Evolutionary conservation across 495 filamentous ascomycete genomes (phyloP).

Genomic region (Penicillium bialowiezense): DNA sequence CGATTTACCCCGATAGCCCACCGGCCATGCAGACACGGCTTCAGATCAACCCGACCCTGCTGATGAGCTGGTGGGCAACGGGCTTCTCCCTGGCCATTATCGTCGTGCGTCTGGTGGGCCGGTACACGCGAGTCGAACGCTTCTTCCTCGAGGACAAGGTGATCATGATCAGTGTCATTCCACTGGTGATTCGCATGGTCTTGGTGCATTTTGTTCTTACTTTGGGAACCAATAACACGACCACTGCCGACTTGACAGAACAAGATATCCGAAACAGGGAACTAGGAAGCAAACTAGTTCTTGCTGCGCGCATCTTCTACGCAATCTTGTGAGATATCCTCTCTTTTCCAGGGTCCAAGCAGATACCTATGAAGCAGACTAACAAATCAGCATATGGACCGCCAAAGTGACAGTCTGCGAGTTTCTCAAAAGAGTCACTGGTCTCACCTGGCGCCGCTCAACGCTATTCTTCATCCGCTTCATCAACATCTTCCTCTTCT

Average conservation of each 20-base stretch:
- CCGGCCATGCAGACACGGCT: conserved; percentile 52
- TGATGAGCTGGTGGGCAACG: conserved; percentile 95
- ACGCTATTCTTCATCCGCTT: conserved; percentile 64
- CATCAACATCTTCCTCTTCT: conserved; percentile 69
- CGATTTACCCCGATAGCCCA: conserved; percentile 37
- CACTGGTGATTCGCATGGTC: conserved; percentile 77
- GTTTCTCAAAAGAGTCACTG: conserved; percentile 78
- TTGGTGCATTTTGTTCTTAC: conserved; percentile 80
- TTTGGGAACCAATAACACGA: conserved; percentile 83
- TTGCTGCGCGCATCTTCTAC: conserved; percentile 54
- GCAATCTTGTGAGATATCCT: conserved; percentile 51
- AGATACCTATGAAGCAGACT: background rate
- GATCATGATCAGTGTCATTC: conserved; percentile 76
- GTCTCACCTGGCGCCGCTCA: conserved; percentile 64
- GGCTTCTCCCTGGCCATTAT: conserved; percentile 79
- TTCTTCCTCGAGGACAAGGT: conserved; percentile 86
- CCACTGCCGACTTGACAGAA: conserved; percentile 36
- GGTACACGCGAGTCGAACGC: conserved; percentile 75
- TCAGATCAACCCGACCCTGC: conserved; percentile 70
- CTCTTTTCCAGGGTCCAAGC: background rate
- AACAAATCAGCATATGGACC: conserved; percentile 72
- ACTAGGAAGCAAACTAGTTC: conserved; percentile 52
- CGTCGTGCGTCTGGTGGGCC: conserved; percentile 67
- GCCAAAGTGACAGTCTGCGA: conserved; percentile 88
- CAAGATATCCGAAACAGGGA: conserved; percentile 41